A percentile compares a stretch with the other conserved stretches of the same genome.
phyloP scores from a whole-genome alignment of 306 rosid species.

The Gillenia trifoliata region DNA sequence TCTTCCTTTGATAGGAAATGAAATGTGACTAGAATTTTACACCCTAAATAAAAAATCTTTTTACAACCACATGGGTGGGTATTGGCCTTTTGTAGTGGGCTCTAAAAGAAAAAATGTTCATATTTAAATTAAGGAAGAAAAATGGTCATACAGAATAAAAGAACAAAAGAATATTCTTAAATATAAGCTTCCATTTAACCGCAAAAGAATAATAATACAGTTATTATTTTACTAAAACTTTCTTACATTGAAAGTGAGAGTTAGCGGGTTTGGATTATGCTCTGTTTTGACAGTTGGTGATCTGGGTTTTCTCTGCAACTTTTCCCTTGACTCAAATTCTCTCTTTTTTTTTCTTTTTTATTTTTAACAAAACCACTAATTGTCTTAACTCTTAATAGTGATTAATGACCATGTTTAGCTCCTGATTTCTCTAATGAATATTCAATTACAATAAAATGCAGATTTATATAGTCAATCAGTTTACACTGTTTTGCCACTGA shows the following conservation, averaged over 20 bases:
- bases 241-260: not conserved
- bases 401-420: constrained; percentile 8
- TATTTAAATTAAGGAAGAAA: not conserved
- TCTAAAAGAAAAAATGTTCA: not conserved
- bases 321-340: not conserved
- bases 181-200: constrained; percentile 13
- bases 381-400: not conserved
- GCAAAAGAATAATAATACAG: not conserved
- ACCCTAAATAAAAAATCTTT: too few relatives aligned
- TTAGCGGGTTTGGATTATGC: not conserved
- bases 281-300: not conserved
- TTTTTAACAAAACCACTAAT: not conserved
- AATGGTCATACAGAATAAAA: constrained; percentile 1
- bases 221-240: not conserved
- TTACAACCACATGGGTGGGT: not conserved
- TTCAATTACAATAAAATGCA: not conserved
- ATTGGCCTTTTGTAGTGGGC: not conserved
- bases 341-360: not conserved
- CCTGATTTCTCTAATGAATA: not conserved
- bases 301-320: not conserved
- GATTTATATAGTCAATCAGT: not conserved
- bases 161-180: constrained; percentile 37
- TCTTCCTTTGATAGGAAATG: too few relatives aligned
- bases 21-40: too few relatives aligned
- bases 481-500: not conserved